These are phyloP conservation scores for Lepidium africanum DNA, from an alignment of 345 rosid species.

Conservation along the genomic window DNA sequence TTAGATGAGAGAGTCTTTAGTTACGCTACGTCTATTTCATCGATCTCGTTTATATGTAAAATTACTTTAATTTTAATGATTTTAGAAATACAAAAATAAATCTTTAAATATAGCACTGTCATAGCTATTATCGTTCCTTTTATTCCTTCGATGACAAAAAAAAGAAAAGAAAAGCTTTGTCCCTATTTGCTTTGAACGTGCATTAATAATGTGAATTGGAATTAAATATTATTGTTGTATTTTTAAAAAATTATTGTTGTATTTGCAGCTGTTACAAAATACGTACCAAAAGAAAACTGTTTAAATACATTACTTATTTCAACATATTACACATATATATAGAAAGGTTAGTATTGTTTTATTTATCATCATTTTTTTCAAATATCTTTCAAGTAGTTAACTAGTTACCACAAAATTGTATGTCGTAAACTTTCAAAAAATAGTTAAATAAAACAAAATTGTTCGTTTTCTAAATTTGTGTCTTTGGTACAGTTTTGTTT, in stretches of 20 bases:
- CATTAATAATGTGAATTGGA: constrained; percentile 17
- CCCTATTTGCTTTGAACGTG: constrained; percentile 32
- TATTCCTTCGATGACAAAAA: constrained; percentile 24
- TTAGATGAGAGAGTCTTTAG: not conserved
- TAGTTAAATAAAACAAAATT: not conserved
- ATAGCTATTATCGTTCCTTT: constrained; percentile 13
- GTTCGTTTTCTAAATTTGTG: not conserved
- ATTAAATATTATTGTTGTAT: not conserved
- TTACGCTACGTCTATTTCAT: constrained; percentile 12
- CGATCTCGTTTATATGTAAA: constrained; percentile 2
- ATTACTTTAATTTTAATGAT: constrained; percentile 6
- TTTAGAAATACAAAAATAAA: not conserved
- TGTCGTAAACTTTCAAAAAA: not conserved
- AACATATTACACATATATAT: no score
- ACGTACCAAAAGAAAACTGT: no score
- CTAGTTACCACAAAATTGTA: no score
- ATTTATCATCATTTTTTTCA: not conserved
- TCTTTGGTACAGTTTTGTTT: not conserved
- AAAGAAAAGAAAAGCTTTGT: constrained; percentile 8
- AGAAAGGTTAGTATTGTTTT: not conserved
- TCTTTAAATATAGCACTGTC: not conserved
- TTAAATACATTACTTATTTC: not conserved
- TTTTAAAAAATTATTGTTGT: not conserved
- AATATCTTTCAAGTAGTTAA: not conserved
- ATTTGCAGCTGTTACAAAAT: not conserved